phyloP scores from a whole-genome alignment of 345 rosid genomes.

The Eucalyptus cladocalyx region DNA sequence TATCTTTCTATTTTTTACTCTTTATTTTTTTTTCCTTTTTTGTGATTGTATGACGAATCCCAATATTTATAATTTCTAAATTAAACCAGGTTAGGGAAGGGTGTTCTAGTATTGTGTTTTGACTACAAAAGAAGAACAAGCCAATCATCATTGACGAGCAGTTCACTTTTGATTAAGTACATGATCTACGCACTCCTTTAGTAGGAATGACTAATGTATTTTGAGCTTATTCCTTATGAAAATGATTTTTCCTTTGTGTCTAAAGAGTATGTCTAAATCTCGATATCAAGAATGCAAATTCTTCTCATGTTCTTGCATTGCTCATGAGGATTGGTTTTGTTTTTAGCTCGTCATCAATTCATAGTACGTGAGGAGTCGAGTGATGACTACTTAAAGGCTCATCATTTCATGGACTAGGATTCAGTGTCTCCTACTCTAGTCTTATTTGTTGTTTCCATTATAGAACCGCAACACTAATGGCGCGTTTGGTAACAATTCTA shows the following conservation, averaged over 20 bases:
- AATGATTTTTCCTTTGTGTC: neutral
- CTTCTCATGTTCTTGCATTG: neutral
- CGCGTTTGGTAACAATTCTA: too few species aligned
- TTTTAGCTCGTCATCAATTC: neutral
- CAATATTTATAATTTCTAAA: neutral
- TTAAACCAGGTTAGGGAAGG: neutral
- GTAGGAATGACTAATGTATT: neutral
- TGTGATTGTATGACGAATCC: too few species aligned
- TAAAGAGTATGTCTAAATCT: neutral
- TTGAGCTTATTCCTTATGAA: neutral
- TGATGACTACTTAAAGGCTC: neutral
- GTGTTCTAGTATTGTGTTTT: neutral
- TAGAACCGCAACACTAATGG: neutral
- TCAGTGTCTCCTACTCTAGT: neutral
- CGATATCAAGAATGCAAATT: neutral
- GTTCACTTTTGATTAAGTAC: neutral
- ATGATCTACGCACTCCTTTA: neutral
- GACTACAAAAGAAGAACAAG: neutral
- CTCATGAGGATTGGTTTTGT: neutral
- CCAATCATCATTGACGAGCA: neutral
- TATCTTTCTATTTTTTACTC: too few species aligned
- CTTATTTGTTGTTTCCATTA: neutral
- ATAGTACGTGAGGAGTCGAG: neutral
- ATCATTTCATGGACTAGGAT: neutral
- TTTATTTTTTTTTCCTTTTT: too few species aligned